Evolutionary conservation across 176 grass and related monocot genomes (phyloP).

Genomic region (Puccinellia tenuiflora): DNA sequence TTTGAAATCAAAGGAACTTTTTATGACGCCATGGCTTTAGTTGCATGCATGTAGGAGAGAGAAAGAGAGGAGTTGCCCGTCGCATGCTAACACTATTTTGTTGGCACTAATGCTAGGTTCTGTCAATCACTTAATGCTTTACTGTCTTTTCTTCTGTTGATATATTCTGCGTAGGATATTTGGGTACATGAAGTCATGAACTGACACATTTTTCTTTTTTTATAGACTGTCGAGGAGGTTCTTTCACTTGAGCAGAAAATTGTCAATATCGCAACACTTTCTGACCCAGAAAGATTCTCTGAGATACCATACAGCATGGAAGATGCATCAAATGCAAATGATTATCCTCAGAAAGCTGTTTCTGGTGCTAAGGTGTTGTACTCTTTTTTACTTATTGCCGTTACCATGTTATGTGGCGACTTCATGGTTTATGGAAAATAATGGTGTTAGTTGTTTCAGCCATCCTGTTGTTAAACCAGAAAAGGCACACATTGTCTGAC

Average conservation of each 20-base stretch:
- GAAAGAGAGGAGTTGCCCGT: too few species aligned
- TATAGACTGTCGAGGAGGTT: conserved; percentile 44
- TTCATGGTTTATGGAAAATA: conserved; percentile 8
- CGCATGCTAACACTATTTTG: too few species aligned
- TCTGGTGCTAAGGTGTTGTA: conserved; percentile 61
- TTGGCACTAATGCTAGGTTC: too few species aligned
- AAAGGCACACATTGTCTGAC: background rate
- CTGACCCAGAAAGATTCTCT: conserved; percentile 74
- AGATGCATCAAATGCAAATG: conserved; percentile 16
- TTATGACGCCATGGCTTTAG: too few species aligned
- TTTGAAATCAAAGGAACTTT: too few species aligned
- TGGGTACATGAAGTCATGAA: too few species aligned
- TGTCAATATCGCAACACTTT: conserved; percentile 51
- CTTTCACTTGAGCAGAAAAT: conserved; percentile 75
- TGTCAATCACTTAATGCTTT: too few species aligned
- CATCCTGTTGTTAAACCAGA: conserved; percentile 17
- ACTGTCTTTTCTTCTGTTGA: too few species aligned
- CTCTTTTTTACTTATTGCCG: background rate
- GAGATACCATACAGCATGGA: conserved; percentile 56
- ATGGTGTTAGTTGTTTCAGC: conserved; percentile 23
- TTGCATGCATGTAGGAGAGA: too few species aligned
- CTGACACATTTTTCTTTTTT: conserved; percentile 34
- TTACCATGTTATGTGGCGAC: background rate
- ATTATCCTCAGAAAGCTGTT: conserved; percentile 25
- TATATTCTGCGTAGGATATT: too few species aligned